These are phyloP conservation scores for Solanum virginianum DNA, from an alignment of 257 asterid species.

Conservation along the genomic window DNA sequence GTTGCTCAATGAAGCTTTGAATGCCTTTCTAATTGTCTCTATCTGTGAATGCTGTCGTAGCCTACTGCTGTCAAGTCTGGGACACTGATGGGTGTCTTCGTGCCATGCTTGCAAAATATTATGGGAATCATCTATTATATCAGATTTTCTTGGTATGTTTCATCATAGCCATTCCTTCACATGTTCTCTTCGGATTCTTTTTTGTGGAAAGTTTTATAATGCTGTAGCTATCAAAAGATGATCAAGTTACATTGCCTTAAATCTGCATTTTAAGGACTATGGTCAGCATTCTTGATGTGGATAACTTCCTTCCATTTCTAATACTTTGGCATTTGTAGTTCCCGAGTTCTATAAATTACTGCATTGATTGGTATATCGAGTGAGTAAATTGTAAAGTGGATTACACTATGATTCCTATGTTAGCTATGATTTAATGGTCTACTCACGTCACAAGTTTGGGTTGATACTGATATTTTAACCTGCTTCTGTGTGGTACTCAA, in stretches of 20 bases:
- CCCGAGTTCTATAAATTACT: not conserved
- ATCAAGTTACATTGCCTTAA: not conserved
- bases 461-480: not conserved
- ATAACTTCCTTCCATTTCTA: not conserved
- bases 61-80: constrained; percentile 61
- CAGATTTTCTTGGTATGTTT: constrained; percentile 81
- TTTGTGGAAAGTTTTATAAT: not conserved
- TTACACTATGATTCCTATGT: not conserved
- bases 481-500: not conserved
- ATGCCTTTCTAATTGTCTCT: not conserved
- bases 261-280: not conserved
- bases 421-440: not conserved
- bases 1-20: not conserved
- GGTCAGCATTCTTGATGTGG: not conserved
- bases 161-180: not conserved
- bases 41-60: constrained; percentile 24
- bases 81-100: constrained; percentile 97
- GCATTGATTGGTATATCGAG: not conserved
- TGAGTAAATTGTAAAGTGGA: not conserved
- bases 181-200: not conserved
- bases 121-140: constrained; percentile 95
- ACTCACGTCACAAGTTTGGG: not conserved
- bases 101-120: constrained; percentile 95
- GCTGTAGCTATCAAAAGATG: not conserved
- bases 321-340: not conserved